Base-by-base conservation (phyloP, 805 yeast species). In the Myxozyma melibiosi region DNA sequence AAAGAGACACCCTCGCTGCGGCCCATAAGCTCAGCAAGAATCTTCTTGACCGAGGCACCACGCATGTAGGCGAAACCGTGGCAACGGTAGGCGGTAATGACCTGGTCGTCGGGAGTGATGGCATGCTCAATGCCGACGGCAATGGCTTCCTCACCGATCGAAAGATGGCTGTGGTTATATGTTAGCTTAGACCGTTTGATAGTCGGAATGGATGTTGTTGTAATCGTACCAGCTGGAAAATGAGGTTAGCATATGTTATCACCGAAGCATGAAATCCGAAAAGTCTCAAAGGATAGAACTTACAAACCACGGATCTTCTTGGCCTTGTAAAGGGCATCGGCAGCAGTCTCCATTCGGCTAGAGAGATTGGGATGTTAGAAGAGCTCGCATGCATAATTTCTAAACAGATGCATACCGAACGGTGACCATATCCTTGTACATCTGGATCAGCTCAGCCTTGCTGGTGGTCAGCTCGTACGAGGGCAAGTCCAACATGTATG, bases 51-150 rank as follows among this genome's bases (percentile, higher is more conserved):
- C 18, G 96, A 78, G 22, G 96, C 88, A 65, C 99, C 99, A 76
- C 99, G 85, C 88, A 89, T 85, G 81, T 83, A 89, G 43, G 97
- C 91, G 78, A 94, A 91, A 68, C 98, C 97, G 83, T 94, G 99
- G 80, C 99, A 94, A 82, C 99, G 85, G 81, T 94, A 94, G 34
- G 98, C 89, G 55, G 99, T 94, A 75, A 94, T 94, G 65, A 94
- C 84, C 63, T 95, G 82, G 76, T 94, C 99, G 66, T 85, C 76
- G 64, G 80, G 80, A 67, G 87, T 84, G 72, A 90, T 86, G 67
- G 99, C 98, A 70, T 86, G 83, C 80, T 94, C 99, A 67, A 94
- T 90, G 74, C 99, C 99, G 62, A 92, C 97, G 63, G 99, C 97
- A 76, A 94, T 84, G 64, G 99, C 99, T 79, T 94, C 99, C 79